Base-by-base conservation (phyloP, 495 filamentous ascomycete genomes). In the Delitschia confertaspora region DNA sequence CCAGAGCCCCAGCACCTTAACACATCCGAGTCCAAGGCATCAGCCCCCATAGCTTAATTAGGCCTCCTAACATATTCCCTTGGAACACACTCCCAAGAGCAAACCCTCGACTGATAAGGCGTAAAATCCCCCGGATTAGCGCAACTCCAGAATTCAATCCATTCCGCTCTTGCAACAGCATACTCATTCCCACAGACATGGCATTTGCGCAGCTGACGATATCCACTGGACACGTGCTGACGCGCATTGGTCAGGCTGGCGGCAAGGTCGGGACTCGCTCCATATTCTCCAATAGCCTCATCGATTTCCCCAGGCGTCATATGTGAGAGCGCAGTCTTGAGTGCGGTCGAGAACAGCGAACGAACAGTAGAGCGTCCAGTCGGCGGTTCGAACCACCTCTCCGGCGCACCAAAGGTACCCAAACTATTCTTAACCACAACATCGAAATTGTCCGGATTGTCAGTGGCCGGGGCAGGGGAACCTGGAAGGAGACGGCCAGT, bases 71-170 rank as follows among this genome's bases (percentile, higher is more conserved):
- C 36, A 23, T 24, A 13, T 11, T 22, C 17, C 17, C 22, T 16
- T 18, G 38, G 40, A 14, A 34, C 44, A 25, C 44, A 47, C 7
- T 19, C 34, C 44, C 44, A 47, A 5, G 44, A 47, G 24, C 44
- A 47, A 16, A 47, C 44, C 44, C 39, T 5, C 10, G 39, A 24
- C 25, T 30, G 33, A 14, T 33, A 20, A 11, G 33, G 33, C 25
- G 39, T 1, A 17, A 6, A 36, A 16, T 44, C n/a, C 1, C 3
- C 9, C 22, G 22, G n/a, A n/a, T n/a, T 24, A 18, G 3, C 6
- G 8, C 2, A 4, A 20, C 26, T 14, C 38, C 27, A 31, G 11
- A 31, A 18, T 19, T 42, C 38, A 3, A 42, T 25, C 38, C 38
- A 42, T 20, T 42, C 38, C 1, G 38, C 38, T 3, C 16, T 18